Conservation (phyloP, 1,139 yeast genomes). For the Saccharomyces hybrid region DNA sequence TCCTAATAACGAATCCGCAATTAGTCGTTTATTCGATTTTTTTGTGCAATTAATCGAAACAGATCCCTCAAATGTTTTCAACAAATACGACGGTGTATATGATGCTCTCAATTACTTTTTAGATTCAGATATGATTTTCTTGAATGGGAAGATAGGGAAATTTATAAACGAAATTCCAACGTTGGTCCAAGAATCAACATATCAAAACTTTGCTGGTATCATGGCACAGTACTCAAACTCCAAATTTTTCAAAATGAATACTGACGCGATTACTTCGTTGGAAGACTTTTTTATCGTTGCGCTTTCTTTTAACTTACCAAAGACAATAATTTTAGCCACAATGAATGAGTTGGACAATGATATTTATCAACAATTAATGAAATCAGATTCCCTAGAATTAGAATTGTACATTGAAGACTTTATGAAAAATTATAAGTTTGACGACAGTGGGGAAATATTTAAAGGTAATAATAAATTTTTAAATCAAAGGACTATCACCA, state of each 20-base stretch:
- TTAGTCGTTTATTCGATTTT: slow-evolving; percentile 7
- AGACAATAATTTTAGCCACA: slow-evolving; percentile 13
- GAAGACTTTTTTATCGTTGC: slow-evolving; percentile 27
- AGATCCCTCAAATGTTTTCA: slow-evolving; percentile 20
- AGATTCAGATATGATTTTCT: slow-evolving; percentile 15
- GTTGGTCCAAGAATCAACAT: slow-evolving; percentile 26
- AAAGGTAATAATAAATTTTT: slow-evolving; percentile 25
- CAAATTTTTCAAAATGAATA: slow-evolving; percentile 12
- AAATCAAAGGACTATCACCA: slow-evolving; percentile 29
- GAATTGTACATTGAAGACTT: slow-evolving; percentile 27
- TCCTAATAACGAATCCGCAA: slow-evolving; percentile 9
- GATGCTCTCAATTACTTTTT: slow-evolving; percentile 27
- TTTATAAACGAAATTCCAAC: slow-evolving; percentile 32
- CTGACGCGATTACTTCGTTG: slow-evolving; percentile 25
- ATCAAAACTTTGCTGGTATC: slow-evolving; percentile 27
- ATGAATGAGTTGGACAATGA: slow-evolving; percentile 20
- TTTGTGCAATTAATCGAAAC: slow-evolving; percentile 13
- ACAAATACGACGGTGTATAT: slow-evolving; percentile 24
- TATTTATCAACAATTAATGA: slow-evolving; percentile 11
- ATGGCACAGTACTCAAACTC: slow-evolving; percentile 30
- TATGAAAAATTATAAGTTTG: slow-evolving; percentile 26
- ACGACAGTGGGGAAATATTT: slow-evolving; percentile 24
- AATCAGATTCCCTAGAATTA: slow-evolving; percentile 27
- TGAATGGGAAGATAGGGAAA: slow-evolving; percentile 21
- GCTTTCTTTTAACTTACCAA: slow-evolving; percentile 15